phyloP scores from a whole-genome alignment of 108 stramenopile species.

The Thalassiosira profunda region DNA sequence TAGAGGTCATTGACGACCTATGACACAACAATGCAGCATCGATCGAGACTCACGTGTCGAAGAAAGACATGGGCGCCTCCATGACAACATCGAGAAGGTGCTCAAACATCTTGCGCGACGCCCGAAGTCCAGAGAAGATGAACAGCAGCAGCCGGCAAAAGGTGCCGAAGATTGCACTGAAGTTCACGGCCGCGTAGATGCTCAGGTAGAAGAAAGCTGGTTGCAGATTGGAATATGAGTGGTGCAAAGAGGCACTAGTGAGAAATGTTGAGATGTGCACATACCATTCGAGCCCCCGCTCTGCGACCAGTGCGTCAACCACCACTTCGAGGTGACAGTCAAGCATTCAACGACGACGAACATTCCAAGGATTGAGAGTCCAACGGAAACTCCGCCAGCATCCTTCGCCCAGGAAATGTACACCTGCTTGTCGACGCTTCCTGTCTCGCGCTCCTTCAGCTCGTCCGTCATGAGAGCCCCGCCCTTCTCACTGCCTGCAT shows the following conservation, averaged over 20 bases:
- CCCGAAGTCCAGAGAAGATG: conserved; percentile 55
- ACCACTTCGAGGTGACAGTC: conserved; percentile 73
- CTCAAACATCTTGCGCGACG: conserved; percentile 58
- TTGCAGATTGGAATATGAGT: neutral
- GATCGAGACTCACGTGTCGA: conserved; percentile 52
- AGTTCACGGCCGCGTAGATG: conserved; percentile 81
- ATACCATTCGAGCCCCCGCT: conserved; percentile 22
- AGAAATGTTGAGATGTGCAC: conserved; percentile 11
- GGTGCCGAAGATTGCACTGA: conserved; percentile 49
- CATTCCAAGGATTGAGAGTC: conserved; percentile 51
- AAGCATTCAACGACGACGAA: conserved; percentile 58
- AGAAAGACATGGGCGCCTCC: conserved; percentile 92
- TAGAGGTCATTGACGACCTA: neutral
- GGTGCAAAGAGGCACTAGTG: neutral
- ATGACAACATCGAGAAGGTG: conserved; percentile 64
- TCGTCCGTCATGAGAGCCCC: conserved; percentile 50
- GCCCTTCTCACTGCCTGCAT: neutral
- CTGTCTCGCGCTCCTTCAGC: conserved; percentile 54
- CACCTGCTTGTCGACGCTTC: conserved; percentile 59
- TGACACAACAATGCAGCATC: neutral
- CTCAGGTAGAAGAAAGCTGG: conserved; percentile 7
- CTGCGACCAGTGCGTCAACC: conserved; percentile 70
- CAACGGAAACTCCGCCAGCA: conserved; percentile 74
- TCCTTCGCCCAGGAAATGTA: conserved; percentile 83
- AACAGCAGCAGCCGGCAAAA: conserved; percentile 59